Base-by-base conservation (phyloP, 257 asterid genomes). In the Coffea eugenioides region DNA sequence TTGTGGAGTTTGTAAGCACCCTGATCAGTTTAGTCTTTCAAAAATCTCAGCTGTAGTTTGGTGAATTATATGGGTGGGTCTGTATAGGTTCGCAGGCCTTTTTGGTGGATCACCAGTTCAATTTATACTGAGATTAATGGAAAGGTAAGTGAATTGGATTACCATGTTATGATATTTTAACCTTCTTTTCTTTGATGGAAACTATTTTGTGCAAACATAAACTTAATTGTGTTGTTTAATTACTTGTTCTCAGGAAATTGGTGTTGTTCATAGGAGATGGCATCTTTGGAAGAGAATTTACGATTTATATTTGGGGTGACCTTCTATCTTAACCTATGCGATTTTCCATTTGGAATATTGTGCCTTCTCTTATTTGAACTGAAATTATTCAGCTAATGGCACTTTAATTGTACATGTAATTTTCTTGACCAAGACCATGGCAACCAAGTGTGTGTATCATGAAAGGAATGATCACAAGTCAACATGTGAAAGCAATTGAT, bases 81-180 rank as follows among this genome's bases (percentile, higher is more conserved):
- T 14, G 18, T 39, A 21, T 81, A 95, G 99, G 97, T 93, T 41
- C 85, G 95, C 81, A 90, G 99, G 88, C 99, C 99, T 78, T 95
- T 95, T 88, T 93, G 99, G 98, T 95, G 99, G 99, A 88, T 95
- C 88, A 93, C 90, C 78, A 95, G 98, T 90, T 93, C 99, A 80
- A 95, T 95, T 82, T 95, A 90, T 78, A 93, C 93, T 13, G 98
- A 95, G 90, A 90, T 95, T 80, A 88, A 95, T 88, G 99, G 97
- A 83, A 80, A 89, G 87, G 99, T 92, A 89, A 74, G 92, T 21
- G 27, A 59, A 18, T 66, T 75, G 66, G 41, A 57, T 79, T 41
- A 59, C 54, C 46, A 61, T 46, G 4, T 61, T 34, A 62, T 31
- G 41, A 9, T 23, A 15, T 5, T 56, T 75, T 56, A 23, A 74